Conservation (phyloP, 1,284 basidiomycete species). For the Heterobasidion irregulare region DNA sequence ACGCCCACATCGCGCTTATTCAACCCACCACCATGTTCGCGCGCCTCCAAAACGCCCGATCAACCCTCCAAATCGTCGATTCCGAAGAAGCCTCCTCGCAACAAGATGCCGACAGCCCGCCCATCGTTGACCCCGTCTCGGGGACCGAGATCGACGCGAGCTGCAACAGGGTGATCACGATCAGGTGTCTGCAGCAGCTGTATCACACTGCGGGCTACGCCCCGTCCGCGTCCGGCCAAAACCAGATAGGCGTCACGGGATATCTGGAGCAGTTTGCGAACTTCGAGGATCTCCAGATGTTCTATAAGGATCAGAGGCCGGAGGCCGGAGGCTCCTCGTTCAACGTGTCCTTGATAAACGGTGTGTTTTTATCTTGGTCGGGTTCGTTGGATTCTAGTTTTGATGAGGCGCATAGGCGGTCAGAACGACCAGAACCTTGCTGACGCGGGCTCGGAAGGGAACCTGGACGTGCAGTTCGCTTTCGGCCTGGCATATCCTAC, state of each 20-base stretch:
- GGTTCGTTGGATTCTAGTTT: constrained; percentile 12
- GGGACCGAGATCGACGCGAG: constrained; percentile 36
- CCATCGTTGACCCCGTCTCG: constrained; percentile 26
- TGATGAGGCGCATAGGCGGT: constrained; percentile 34
- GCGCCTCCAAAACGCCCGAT: constrained; percentile 34
- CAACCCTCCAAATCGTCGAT: background rate
- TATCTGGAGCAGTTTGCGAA: constrained; percentile 56
- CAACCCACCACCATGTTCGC: constrained; percentile 72
- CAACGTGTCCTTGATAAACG: constrained; percentile 30
- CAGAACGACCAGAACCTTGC: constrained; percentile 49
- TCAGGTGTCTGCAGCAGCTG: constrained; percentile 37
- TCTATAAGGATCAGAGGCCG: constrained; percentile 23
- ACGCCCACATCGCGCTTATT: constrained; percentile 60
- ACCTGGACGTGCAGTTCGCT: constrained; percentile 64
- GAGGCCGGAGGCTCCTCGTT: constrained; percentile 28
- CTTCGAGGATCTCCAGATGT: constrained; percentile 30
- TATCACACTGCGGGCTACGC: constrained; percentile 41
- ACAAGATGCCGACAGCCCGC: constrained; percentile 16
- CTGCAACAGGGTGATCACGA: constrained; percentile 10
- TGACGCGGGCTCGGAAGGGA: constrained; percentile 57
- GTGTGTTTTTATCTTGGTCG: constrained; percentile 4
- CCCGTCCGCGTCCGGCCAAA: constrained; percentile 27
- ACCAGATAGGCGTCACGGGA: constrained; percentile 46
- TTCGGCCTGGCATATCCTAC: constrained; percentile 48
- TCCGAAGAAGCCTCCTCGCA: constrained; percentile 7